Conservation (phyloP, 345 rosid genomes). For the Eutrema heterophyllum region DNA sequence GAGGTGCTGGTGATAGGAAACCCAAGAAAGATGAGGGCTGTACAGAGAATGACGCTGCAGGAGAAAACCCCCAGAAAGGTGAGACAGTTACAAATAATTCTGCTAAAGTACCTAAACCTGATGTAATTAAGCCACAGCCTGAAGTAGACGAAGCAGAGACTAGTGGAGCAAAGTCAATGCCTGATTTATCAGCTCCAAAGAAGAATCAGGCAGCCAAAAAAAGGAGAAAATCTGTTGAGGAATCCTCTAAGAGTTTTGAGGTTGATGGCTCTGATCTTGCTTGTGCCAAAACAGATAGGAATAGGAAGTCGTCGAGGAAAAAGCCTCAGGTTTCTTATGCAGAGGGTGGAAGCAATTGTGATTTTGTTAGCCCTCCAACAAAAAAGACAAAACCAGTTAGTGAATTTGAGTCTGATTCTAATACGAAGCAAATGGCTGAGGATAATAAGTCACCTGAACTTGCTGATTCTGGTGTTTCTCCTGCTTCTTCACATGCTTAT, state of each 20-base stretch:
- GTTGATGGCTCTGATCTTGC: conserved; percentile 26
- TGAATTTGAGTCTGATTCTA: conserved; percentile 9
- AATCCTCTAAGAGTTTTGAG: conserved; percentile 39
- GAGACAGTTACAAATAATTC: conserved; percentile 12
- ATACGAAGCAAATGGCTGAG: conserved; percentile 10
- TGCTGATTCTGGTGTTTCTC: conserved; percentile 25
- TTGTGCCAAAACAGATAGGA: conserved; percentile 16
- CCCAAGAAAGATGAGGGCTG: conserved; percentile 33
- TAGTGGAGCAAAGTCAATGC: conserved; percentile 16
- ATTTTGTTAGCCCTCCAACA: conserved; percentile 32
- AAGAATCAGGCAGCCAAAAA: conserved; percentile 32
- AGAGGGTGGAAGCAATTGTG: conserved; percentile 31
- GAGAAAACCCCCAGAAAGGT: conserved; percentile 1
- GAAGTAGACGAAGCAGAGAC: conserved; percentile 20
- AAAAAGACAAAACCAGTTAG: conserved; percentile 36
- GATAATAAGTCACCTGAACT: conserved; percentile 17
- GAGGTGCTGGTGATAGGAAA: conserved; percentile 24
- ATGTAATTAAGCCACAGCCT: conserved; percentile 24
- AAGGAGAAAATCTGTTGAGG: conserved; percentile 35
- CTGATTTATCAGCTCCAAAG: conserved; percentile 25
- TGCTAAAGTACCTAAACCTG: conserved; percentile 29
- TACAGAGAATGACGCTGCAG: conserved; percentile 25
- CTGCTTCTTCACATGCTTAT: conserved; percentile 23
- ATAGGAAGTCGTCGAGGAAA: conserved; percentile 48
- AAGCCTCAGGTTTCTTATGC: conserved; percentile 38